Conservation (phyloP, 2,329 filamentous ascomycete species). For the Coniosporium tulheliwenetii region DNA sequence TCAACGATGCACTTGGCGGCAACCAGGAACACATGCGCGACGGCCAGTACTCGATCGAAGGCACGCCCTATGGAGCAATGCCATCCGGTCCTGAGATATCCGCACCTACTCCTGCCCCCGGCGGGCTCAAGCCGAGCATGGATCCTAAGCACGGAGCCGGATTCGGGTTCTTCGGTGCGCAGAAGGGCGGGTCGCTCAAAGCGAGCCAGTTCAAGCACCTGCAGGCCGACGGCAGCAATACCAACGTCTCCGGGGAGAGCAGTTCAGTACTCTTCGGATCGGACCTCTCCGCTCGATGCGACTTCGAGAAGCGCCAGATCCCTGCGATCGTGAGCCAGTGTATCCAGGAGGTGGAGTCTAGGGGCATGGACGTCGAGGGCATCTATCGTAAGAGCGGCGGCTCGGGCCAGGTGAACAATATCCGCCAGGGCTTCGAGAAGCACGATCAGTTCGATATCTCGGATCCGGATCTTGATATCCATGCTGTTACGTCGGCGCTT, state of each 20-base stretch:
- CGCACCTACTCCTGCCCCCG: too few relatives aligned
- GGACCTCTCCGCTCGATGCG: slow-evolving; percentile 70
- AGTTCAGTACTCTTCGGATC: slow-evolving; percentile 61
- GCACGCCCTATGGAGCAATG: slow-evolving; percentile 12
- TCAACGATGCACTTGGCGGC: slow-evolving; percentile 73
- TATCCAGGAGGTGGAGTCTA: slow-evolving; percentile 88
- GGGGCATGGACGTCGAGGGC: slow-evolving; percentile 86
- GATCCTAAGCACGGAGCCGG: neutral
- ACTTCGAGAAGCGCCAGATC: slow-evolving; percentile 77
- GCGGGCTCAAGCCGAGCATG: neutral
- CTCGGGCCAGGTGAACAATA: slow-evolving; percentile 74
- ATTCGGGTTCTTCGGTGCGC: slow-evolving; percentile 17
- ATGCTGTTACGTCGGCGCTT: slow-evolving; percentile 83
- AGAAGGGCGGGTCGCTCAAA: slow-evolving; percentile 17
- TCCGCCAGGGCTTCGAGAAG: slow-evolving; percentile 84
- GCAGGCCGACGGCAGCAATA: slow-evolving; percentile 27
- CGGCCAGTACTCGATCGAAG: slow-evolving; percentile 14
- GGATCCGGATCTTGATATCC: slow-evolving; percentile 86
- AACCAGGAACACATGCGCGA: slow-evolving; percentile 9
- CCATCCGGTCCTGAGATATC: slow-evolving; percentile 3
- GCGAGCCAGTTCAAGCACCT: slow-evolving; percentile 15
- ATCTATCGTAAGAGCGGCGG: slow-evolving; percentile 97
- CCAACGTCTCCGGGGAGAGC: slow-evolving; percentile 19
- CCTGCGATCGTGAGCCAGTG: slow-evolving; percentile 83
- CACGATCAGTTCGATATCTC: slow-evolving; percentile 81